These are phyloP conservation scores for Aspergillus unguis DNA, from an alignment of 2,329 filamentous ascomycete species.

Conservation along the genomic window DNA sequence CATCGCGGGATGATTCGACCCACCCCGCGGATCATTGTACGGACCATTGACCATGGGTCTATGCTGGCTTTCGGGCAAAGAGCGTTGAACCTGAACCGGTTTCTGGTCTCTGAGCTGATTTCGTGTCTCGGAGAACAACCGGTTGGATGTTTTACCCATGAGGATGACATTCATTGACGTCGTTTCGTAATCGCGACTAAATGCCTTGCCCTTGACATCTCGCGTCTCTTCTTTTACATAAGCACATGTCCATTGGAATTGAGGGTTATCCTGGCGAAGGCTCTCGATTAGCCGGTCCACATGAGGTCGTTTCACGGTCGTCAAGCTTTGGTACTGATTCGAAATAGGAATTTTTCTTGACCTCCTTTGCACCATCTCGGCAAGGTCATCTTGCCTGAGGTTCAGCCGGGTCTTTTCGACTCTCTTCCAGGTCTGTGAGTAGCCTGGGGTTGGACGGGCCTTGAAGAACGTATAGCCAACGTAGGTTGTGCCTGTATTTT, in stretches of 20 bases:
- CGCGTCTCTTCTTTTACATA: constrained; percentile 34
- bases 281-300: constrained; percentile 37
- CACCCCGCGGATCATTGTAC: constrained; percentile 5
- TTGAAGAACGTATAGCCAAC: constrained; percentile 36
- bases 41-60: constrained; percentile 2
- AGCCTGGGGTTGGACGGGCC: constrained; percentile 27
- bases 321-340: constrained; percentile 31
- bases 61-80: constrained; percentile 5
- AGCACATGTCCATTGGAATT: constrained; percentile 38
- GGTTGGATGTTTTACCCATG: constrained; percentile 25
- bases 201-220: constrained; percentile 26
- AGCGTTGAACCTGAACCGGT: constrained; percentile 3
- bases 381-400: constrained; percentile 31
- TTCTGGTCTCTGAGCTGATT: constrained; percentile 13
- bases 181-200: constrained; percentile 30
- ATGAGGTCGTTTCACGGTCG: constrained; percentile 28
- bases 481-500: constrained; percentile 23
- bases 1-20: neutral
- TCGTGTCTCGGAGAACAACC: constrained; percentile 14
- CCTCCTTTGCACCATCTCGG: constrained; percentile 29
- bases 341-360: constrained; percentile 26
- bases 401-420: constrained; percentile 30
- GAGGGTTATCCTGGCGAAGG: constrained; percentile 26
- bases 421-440: constrained; percentile 29
- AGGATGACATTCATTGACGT: constrained; percentile 35